Conservation (phyloP, 495 filamentous ascomycete species). For the Aspergillus sparsus region DNA sequence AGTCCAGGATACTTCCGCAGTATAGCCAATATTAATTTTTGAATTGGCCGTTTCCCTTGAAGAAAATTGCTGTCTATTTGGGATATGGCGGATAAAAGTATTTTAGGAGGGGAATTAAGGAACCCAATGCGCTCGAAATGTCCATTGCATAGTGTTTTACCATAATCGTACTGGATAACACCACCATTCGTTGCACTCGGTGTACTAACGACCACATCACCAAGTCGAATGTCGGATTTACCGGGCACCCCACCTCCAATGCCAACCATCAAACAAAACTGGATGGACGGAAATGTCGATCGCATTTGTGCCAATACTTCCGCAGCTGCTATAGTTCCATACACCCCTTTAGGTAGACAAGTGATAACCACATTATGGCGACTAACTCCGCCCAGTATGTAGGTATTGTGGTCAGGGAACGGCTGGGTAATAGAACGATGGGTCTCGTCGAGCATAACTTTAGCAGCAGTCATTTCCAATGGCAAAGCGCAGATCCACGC, state of each 20-base stretch:
- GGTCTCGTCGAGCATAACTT: constrained; percentile 31
- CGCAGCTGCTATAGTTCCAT: constrained; percentile 32
- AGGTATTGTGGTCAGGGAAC: constrained; percentile 30
- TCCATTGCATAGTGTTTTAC: constrained; percentile 32
- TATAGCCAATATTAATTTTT: constrained; percentile 21
- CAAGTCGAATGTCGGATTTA: constrained; percentile 33
- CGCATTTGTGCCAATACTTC: constrained; percentile 26
- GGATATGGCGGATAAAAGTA: constrained; percentile 31
- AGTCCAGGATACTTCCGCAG: constrained; percentile 13
- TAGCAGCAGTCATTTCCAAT: constrained; percentile 32
- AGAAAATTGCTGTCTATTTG: constrained; percentile 23
- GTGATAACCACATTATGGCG: constrained; percentile 38
- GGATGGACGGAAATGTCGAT: constrained; percentile 26
- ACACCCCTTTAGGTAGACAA: constrained; percentile 28
- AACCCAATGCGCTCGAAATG: constrained; percentile 36
- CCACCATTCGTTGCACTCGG: constrained; percentile 25
- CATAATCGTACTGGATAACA: constrained; percentile 40
- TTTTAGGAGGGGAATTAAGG: constrained; percentile 36
- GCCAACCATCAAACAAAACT: constrained; percentile 34
- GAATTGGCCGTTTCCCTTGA: constrained; percentile 16
- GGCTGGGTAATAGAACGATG: constrained; percentile 23
- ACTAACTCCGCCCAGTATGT: constrained; percentile 33
- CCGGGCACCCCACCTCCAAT: constrained; percentile 38
- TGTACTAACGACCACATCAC: constrained; percentile 38
- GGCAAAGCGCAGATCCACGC: constrained; percentile 40